Base-by-base conservation (phyloP, 2,329 filamentous ascomycete genomes). In the Metarhizium robertsii region DNA sequence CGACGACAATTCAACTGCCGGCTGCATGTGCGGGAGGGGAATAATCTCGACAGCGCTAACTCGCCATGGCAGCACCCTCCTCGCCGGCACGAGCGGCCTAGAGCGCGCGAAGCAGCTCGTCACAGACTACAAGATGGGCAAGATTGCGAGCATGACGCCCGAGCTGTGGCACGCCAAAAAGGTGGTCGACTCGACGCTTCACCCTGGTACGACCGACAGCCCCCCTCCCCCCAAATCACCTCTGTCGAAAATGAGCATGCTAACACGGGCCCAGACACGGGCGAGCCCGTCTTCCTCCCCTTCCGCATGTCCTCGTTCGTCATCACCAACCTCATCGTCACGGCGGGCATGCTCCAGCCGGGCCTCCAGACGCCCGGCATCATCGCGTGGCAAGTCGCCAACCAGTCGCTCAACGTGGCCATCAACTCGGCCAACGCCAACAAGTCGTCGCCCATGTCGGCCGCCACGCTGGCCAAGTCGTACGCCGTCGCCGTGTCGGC, bases 351-450 rank as follows among this genome's bases (percentile, higher is more conserved):
- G 94, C 86, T 99, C 55, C 94, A 92, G 53, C 94, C 94, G 3
- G 88, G 88, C 10, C 81, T 97, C 29, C 77, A 81, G 64, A 96
- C 87, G 48, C 80, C 81, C 46, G 94, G 92, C 53, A 96, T 90
- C 5, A 79, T 97, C 42, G 86, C 87, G 61, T 99, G 94, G 94
- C 94, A 99, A 74, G 84, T 96, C 57, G 84, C 88, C 62, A 99
- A 99, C 74, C 94, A 99, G 76, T 96, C 92, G 13, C 86, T 99
- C 64, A 99, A 99, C 70, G 94, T 99, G 32, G 92, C 90, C 62
- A 92, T 99, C 79, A 99, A 99, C 80, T 91, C 85, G 69, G 89
- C 92, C 67, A 99, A 99, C 71, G 90, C 92, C 60, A 99, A 99
- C 81, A 99, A 99, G 73, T 96, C 91, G 43, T 92, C 90, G 3